A percentile compares a stretch with the other conserved stretches of the same genome.
Evolutionary conservation across 1,284 basidiomycete genomes (phyloP).

Genomic region (Ustilago sp.): DNA sequence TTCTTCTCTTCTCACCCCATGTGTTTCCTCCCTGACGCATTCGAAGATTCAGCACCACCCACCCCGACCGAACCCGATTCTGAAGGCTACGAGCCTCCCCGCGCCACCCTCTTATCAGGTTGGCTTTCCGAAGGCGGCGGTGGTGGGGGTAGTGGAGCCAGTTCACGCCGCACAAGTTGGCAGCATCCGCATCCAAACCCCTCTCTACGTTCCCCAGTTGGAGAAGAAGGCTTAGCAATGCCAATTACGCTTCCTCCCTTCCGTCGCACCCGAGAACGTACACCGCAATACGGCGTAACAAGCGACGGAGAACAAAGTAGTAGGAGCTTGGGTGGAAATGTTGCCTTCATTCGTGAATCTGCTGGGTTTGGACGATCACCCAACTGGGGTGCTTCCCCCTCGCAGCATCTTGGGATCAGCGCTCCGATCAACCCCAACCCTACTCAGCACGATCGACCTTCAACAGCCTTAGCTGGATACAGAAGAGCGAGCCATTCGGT

Average conservation of each 20-base stretch:
- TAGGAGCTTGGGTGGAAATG: constrained; percentile 37
- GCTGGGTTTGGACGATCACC: constrained; percentile 14
- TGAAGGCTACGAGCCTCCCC: constrained; percentile 30
- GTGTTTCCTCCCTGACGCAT: constrained; percentile 52
- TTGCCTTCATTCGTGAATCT: constrained; percentile 43
- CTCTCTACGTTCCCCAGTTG: background rate
- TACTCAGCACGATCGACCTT: constrained; percentile 10
- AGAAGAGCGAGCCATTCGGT: constrained; percentile 36
- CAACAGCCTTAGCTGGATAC: background rate
- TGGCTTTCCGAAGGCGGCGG: constrained; percentile 42
- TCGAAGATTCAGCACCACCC: constrained; percentile 47
- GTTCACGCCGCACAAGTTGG: constrained; percentile 44
- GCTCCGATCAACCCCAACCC: constrained; percentile 21
- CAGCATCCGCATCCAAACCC: constrained; percentile 25
- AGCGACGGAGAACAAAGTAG: constrained; percentile 41
- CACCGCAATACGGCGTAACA: constrained; percentile 15
- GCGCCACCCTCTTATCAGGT: constrained; percentile 24
- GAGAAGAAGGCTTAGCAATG: constrained; percentile 16
- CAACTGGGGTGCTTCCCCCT: background rate
- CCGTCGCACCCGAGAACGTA: constrained; percentile 29
- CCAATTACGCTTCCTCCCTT: constrained; percentile 41
- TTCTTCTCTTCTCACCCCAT: constrained; percentile 50
- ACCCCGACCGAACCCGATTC: constrained; percentile 41
- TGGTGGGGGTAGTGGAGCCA: constrained; percentile 37
- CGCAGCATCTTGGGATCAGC: constrained; percentile 24